Conservation (phyloP, 805 yeast species). For the Myxozyma vanderwaltii region DNA sequence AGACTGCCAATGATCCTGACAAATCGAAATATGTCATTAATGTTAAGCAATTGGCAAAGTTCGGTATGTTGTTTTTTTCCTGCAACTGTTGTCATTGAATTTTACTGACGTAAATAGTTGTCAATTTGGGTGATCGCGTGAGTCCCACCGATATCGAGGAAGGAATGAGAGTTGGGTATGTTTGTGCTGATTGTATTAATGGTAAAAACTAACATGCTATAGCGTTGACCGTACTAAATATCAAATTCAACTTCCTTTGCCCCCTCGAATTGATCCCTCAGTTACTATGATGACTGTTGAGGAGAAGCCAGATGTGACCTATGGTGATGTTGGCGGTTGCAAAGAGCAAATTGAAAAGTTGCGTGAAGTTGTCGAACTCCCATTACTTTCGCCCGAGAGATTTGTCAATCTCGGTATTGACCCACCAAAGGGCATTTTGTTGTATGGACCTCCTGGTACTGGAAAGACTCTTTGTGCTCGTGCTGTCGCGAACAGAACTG, state of each 20-base stretch:
- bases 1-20: slow-evolving; percentile 60
- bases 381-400: slow-evolving; percentile 91
- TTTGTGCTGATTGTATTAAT: not conserved
- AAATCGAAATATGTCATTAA: slow-evolving; percentile 93
- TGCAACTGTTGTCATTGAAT: not conserved
- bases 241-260: slow-evolving; percentile 94
- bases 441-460: slow-evolving; percentile 98
- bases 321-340: slow-evolving; percentile 97
- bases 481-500: slow-evolving; percentile 98
- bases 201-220: not conserved
- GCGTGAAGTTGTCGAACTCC: slow-evolving; percentile 94
- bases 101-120: slow-evolving; percentile 51
- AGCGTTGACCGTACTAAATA: slow-evolving; percentile 95
- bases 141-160: slow-evolving; percentile 99
- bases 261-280: slow-evolving; percentile 96
- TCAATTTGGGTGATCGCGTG: slow-evolving; percentile 92
- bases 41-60: slow-evolving; percentile 96
- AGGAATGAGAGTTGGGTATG: slow-evolving; percentile 88
- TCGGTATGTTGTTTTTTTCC: slow-evolving; percentile 41
- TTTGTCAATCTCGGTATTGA: slow-evolving; percentile 96
- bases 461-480: slow-evolving; percentile 98
- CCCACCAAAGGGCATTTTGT: slow-evolving; percentile 96
- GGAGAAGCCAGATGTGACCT: slow-evolving; percentile 98
- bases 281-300: slow-evolving; percentile 99
- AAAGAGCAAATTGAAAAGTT: slow-evolving; percentile 97